Base-by-base conservation (phyloP, 23 red algal species). In the Chondrus crispus region DNA sequence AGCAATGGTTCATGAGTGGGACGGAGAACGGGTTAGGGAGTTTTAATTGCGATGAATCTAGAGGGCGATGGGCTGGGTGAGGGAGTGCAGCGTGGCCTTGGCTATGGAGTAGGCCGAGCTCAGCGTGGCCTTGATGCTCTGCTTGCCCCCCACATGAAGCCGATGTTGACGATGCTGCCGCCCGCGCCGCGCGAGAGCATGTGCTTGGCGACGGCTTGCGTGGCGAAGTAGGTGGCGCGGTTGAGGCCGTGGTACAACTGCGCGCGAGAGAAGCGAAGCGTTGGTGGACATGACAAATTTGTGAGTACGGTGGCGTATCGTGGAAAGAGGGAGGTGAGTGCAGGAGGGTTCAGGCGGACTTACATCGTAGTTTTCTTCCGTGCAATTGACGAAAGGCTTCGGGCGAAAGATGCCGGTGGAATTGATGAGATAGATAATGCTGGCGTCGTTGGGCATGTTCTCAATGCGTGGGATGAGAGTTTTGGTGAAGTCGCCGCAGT, bases 131-230 rank as follows among this genome's bases (percentile, higher is more conserved):
- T 76, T 77, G 82, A 84, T 93, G 18, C 49, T 77, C 49, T 84
- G 81, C 10, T 46, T 84, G n/a, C n/a, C n/a, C 26, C 89, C 63
- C 76, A 93, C 89, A 93, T 93, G 78, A 77, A 93, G 2, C 80
- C 89, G 18, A 87, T 93, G 70, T 87, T 87, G 24, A 93, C 82
- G 78, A 92, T 92, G 35, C 44, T 58, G 20, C 88, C 88, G 19
- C 36, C 54, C n/a, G n/a, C n/a, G 24, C 75, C 88, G 7, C 82
- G 77, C 43, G 41, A 5, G 38, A 83, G 41, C 88, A 92, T 92
- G 5, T 80, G 46, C 77, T 62, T 64, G 28, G 58, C 58, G 28
- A 64, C 58, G 7, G 58, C 58, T 33, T 64, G 58, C 4, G 58
- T 64, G 29, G 37, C 37, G 13, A 64, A 64, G 58, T 32, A 64